Percentiles rank a stretch among this genome's conserved stretches.
Conservation (phyloP, 1,284 basidiomycete genomes). For the Gomphus sp. region DNA sequence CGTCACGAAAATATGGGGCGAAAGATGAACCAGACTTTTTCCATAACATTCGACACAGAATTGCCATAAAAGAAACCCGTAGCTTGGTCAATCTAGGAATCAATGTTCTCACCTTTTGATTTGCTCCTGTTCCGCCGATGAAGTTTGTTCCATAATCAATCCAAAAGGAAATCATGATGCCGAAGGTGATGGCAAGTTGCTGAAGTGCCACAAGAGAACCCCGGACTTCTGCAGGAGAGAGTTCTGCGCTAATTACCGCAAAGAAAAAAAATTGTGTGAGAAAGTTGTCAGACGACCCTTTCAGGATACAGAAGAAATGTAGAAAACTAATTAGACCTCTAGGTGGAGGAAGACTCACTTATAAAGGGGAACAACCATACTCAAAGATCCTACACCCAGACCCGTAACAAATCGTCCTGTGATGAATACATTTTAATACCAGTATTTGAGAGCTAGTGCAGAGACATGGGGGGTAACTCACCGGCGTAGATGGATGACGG, state of each 20-base stretch:
- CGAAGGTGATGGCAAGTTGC: constrained; percentile 73
- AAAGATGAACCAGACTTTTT: too few species aligned
- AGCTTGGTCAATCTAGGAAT: not conserved
- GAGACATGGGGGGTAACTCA: constrained; percentile 16
- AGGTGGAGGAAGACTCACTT: constrained; percentile 30
- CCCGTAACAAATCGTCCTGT: constrained; percentile 63
- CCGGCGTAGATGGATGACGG: constrained; percentile 59
- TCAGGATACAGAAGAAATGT: not conserved
- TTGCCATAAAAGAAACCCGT: too few species aligned
- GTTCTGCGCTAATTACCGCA: constrained; percentile 35
- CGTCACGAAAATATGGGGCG: too few species aligned
- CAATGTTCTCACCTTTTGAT: constrained; percentile 29
- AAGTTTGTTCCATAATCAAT: constrained; percentile 56
- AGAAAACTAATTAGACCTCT: not conserved
- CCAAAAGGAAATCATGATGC: constrained; percentile 56
- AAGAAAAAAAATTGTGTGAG: not conserved
- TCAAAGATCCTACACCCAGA: constrained; percentile 67
- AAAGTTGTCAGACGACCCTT: not conserved
- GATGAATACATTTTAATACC: not conserved
- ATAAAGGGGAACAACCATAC: constrained; percentile 70
- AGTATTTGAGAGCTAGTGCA: not conserved
- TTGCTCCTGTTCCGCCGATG: constrained; percentile 49
- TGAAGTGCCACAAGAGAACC: constrained; percentile 77
- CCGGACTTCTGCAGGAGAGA: constrained; percentile 75
- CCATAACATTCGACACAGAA: too few species aligned